These are phyloP conservation scores for Cucumis sativus DNA, from an alignment of 306 rosid genomes.

Conservation along the genomic window Cucumber_9930_V3 NC_026655.2:2208001-2208500, in stretches of 20 bases:
- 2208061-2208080: constrained; percentile 80
- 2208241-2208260: no score
- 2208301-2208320: no score
- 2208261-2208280: no score
- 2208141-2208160: constrained; percentile 23
- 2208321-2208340: no score
- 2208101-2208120: constrained; percentile 35
- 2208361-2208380: no score
- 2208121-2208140: constrained; percentile 16
- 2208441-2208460: background rate
- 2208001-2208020: background rate
- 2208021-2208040: constrained; percentile 43
- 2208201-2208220: background rate
- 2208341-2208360: no score
- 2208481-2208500: background rate
- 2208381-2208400: background rate
- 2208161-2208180: constrained; percentile 35
- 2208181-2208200: background rate
- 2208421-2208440: background rate
- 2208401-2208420: background rate
- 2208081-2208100: constrained; percentile 65
- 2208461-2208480: background rate
- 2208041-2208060: constrained; percentile 79
- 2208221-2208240: no score
- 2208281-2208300: no score